Conservation (phyloP, 225 moss, liverwort and hornwort species). For the Bryum argenteum region DNA sequence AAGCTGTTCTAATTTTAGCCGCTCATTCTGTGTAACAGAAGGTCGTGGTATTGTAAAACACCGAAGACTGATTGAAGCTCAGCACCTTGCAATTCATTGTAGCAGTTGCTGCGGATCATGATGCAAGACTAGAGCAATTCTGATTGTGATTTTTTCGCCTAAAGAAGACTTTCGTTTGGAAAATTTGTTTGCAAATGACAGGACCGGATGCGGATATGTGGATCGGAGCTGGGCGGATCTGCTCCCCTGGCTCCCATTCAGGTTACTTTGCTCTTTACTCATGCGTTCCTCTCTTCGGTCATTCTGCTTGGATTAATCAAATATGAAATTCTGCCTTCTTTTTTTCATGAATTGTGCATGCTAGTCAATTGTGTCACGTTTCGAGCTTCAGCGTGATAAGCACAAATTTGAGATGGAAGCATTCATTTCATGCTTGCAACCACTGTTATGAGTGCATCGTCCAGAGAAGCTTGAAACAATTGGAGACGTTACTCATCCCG, state of each 20-base stretch:
- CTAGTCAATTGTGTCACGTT: background rate
- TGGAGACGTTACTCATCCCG: constrained; percentile 52
- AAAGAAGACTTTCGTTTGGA: background rate
- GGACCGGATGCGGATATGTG: constrained; percentile 81
- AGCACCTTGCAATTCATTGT: too few relatives aligned
- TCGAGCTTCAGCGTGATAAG: background rate
- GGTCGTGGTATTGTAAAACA: too few relatives aligned
- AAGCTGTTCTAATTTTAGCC: too few relatives aligned
- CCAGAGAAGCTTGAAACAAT: constrained; percentile 81
- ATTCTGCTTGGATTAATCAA: constrained; percentile 1
- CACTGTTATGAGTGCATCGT: constrained; percentile 17
- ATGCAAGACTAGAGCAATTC: constrained; percentile 2
- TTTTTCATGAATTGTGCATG: background rate
- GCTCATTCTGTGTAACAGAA: too few relatives aligned
- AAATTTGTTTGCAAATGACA: constrained; percentile 47
- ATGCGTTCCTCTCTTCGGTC: background rate
- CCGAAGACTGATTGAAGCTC: too few relatives aligned
- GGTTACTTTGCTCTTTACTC: constrained; percentile 32
- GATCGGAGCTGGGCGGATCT: constrained; percentile 89
- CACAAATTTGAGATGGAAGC: background rate
- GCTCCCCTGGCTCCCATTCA: constrained; percentile 78
- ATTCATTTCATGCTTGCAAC: constrained; percentile 12
- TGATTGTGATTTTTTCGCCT: constrained; percentile 4
- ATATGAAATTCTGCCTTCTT: background rate
- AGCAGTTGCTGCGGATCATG: background rate